phyloP scores from a whole-genome alignment of 1,139 yeast species.

The Suhomyces ambrosiae region DNA sequence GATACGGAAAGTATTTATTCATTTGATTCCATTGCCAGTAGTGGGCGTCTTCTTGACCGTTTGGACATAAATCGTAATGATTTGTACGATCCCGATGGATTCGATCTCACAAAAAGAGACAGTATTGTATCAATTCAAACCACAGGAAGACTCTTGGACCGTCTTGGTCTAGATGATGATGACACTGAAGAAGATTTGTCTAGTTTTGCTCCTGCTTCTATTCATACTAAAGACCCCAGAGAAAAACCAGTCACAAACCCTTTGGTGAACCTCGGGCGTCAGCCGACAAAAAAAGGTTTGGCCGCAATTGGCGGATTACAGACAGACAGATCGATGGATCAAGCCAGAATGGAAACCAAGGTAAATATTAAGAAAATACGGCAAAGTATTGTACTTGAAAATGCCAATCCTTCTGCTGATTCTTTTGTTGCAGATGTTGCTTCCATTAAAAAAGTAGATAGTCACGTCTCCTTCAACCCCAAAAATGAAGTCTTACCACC shows the following conservation, averaged over 20 bases:
- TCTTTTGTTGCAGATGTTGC: slow-evolving; percentile 34
- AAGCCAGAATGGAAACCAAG: slow-evolving; percentile 5
- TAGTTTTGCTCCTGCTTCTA: neutral
- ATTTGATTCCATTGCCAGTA: slow-evolving; percentile 49
- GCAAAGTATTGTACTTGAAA: slow-evolving; percentile 27
- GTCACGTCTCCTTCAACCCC: slow-evolving; percentile 3
- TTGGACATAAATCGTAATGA: slow-evolving; percentile 23
- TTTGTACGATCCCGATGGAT: slow-evolving; percentile 20
- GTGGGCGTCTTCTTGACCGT: slow-evolving; percentile 45
- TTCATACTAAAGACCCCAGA: neutral
- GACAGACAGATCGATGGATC: neutral
- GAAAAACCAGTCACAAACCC: slow-evolving; percentile 5
- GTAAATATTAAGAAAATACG: slow-evolving; percentile 28
- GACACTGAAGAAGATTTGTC: slow-evolving; percentile 4
- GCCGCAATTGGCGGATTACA: slow-evolving; percentile 9
- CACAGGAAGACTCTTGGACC: slow-evolving; percentile 38
- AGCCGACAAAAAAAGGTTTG: slow-evolving; percentile 10
- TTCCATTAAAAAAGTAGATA: slow-evolving; percentile 10
- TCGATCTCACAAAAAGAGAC: slow-evolving; percentile 24
- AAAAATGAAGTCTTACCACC: slow-evolving; percentile 2
- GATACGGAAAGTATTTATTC: slow-evolving; percentile 44
- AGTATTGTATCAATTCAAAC: slow-evolving; percentile 33
- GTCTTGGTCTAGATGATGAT: slow-evolving; percentile 32
- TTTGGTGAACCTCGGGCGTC: slow-evolving; percentile 8
- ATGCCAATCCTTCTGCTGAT: slow-evolving; percentile 29